Evolutionary conservation across 768 basidiomycete genomes (phyloP), one percentile per base, ranked within the genome.

Genomic region (Psilocybe subaeruginosa): DNA sequence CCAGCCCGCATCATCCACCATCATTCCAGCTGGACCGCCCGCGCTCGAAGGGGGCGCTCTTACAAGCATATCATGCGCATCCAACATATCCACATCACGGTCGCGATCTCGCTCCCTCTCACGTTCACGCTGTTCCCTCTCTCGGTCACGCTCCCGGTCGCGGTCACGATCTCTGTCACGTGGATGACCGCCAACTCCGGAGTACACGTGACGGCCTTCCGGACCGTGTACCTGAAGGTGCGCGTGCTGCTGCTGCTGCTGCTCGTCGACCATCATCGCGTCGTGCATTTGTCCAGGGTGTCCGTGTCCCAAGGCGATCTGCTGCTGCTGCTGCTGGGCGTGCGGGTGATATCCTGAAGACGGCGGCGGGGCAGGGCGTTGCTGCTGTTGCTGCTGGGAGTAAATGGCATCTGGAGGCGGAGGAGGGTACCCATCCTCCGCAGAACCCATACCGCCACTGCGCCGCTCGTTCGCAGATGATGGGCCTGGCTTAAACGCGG

Each of bases 51-150:
- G 49, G 11, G 51, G 52, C 8, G 17, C 52, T 46, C 37, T 39
- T 11, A 30, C 29, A 33, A 17, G 59, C 8, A 54, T n/a, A 45
- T 58, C 57, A 51, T 51, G 57, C 37, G 29, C 51, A 30, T 60
- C 59, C 16, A 54, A 12, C 59, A 60, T 60, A 29, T 60, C 59
- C 31, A 60, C 59, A 31, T 60, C 59, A 12, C 52, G 30, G 2
- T 60, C 59, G 14, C 59, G 16, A 46, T 49, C 41, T 43, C 41
- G 41, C 14, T 43, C 41, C 41, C 41, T 43, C 5, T 43, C 41
- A 5, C 41, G 11, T 12, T 43, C 41, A 43, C 41, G 41, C 14
- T 43, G 23, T 12, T 50, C 56, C 35, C 56, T 47, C 8, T 48
- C 45, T 16, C 56, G n/a, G 16, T 57, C 56, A 33, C 47, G 46